Conservation (phyloP, 495 filamentous ascomycete species). For the Tuber calosporum region DNA sequence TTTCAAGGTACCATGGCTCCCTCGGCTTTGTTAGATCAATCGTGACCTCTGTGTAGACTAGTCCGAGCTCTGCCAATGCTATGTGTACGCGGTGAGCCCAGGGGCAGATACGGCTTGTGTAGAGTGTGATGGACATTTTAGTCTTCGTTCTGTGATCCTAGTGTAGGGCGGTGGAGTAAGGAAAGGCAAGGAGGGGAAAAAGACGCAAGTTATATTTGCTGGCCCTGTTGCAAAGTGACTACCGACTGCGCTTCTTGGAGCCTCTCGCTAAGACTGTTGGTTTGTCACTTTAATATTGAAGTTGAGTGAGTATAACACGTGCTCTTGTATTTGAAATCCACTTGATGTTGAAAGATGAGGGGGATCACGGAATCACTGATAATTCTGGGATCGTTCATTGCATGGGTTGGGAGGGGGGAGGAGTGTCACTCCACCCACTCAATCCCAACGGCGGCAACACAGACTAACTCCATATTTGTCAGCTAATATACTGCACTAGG, state of each 20-base stretch:
- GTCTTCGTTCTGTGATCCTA: constrained; percentile 42
- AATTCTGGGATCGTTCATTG: neutral
- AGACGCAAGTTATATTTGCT: neutral
- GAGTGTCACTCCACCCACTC: neutral
- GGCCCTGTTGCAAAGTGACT: too few species aligned
- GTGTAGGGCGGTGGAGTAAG: neutral
- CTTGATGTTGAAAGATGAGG: neutral
- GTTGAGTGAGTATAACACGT: too few species aligned
- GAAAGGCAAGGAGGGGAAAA: neutral
- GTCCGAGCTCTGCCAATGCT: constrained; percentile 60
- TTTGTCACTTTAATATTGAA: too few species aligned
- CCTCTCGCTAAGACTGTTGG: too few species aligned
- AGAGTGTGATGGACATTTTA: constrained; percentile 43
- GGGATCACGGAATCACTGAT: neutral
- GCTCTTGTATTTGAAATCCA: neutral
- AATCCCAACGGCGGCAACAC: neutral
- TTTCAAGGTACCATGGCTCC: constrained; percentile 71
- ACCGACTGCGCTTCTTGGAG: too few species aligned
- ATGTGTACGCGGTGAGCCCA: constrained; percentile 81
- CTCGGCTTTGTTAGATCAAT: constrained; percentile 68
- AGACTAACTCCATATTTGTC: neutral
- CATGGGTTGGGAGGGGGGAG: neutral
- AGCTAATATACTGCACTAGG: neutral
- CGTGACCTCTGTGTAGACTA: constrained; percentile 71
- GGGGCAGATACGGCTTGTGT: constrained; percentile 71